A percentile compares a stretch with the other conserved stretches of the same genome.
These are phyloP conservation scores for Barbarea vulgaris DNA, from an alignment of 345 rosid species.

Conservation along the genomic window DNA sequence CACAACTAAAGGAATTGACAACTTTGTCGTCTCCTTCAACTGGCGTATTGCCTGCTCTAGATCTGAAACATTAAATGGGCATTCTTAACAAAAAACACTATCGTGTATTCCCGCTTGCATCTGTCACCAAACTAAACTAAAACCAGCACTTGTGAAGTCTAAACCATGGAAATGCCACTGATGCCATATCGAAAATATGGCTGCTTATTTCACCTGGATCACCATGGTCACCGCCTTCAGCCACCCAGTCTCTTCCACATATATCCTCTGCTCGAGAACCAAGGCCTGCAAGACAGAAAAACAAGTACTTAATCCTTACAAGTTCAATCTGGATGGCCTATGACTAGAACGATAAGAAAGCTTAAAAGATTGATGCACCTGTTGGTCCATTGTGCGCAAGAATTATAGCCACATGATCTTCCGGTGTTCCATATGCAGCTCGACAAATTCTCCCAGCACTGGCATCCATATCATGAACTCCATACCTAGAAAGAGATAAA, in stretches of 20 bases:
- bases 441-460: constrained; percentile 63
- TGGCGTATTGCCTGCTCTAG: constrained; percentile 68
- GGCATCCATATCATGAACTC: constrained; percentile 67
- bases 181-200: constrained; percentile 8
- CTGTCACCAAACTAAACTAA: constrained; percentile 1
- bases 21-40: constrained; percentile 53
- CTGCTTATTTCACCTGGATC: constrained; percentile 65
- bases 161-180: background rate
- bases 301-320: background rate
- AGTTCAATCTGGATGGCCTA: background rate
- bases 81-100: background rate
- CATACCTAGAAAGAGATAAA: constrained; percentile 54
- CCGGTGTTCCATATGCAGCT: constrained; percentile 64
- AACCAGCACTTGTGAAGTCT: constrained; percentile 1
- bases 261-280: constrained; percentile 75
- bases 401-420: constrained; percentile 69
- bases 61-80: constrained; percentile 47
- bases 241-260: constrained; percentile 80
- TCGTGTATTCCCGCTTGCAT: background rate
- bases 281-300: constrained; percentile 58
- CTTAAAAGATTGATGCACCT: constrained; percentile 44
- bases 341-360: constrained; percentile 25
- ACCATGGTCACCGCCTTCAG: constrained; percentile 85
- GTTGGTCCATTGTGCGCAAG: constrained; percentile 93
- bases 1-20: constrained; percentile 58